These are phyloP conservation scores for Pulveroboletus sp. DNA, from an alignment of 768 basidiomycete genomes.

Conservation along the genomic window DNA sequence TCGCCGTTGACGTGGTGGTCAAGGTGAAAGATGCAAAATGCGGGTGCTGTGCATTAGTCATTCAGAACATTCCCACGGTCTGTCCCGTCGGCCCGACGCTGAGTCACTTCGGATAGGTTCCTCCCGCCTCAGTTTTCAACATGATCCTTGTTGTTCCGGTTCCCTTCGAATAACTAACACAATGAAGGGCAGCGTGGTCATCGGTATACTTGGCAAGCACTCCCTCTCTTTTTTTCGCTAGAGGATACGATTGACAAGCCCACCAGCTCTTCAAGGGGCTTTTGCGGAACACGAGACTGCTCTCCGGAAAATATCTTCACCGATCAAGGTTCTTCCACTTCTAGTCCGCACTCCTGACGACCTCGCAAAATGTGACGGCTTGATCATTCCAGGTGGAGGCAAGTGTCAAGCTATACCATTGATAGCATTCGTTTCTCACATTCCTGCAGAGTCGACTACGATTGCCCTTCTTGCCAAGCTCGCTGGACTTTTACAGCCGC, in stretches of 20 bases:
- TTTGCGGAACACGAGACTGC: slow-evolving; percentile 83
- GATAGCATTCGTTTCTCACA: background rate
- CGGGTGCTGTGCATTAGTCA: slow-evolving; percentile 26
- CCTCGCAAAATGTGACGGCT: slow-evolving; percentile 70
- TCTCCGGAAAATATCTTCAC: slow-evolving; percentile 55
- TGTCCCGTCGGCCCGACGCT: slow-evolving; percentile 16
- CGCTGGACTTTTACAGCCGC: slow-evolving; percentile 76
- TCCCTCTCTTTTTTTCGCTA: background rate
- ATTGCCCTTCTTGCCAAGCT: slow-evolving; percentile 76
- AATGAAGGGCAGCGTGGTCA: slow-evolving; percentile 22
- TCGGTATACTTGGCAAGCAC: slow-evolving; percentile 54
- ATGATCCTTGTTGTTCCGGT: background rate
- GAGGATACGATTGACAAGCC: background rate
- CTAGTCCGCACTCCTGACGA: slow-evolving; percentile 78
- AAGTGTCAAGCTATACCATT: slow-evolving; percentile 13
- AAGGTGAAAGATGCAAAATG: slow-evolving; percentile 34
- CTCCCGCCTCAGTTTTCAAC: background rate
- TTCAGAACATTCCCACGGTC: slow-evolving; percentile 22
- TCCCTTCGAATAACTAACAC: background rate
- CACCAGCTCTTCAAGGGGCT: slow-evolving; percentile 85
- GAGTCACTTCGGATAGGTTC: background rate
- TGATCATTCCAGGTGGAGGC: slow-evolving; percentile 95
- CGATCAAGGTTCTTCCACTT: slow-evolving; percentile 43
- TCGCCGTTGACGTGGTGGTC: slow-evolving; percentile 27
- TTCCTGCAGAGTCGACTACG: slow-evolving; percentile 77